Base-by-base conservation (phyloP, 352 stramenopile genomes). In the Pythium aquatile region DNA sequence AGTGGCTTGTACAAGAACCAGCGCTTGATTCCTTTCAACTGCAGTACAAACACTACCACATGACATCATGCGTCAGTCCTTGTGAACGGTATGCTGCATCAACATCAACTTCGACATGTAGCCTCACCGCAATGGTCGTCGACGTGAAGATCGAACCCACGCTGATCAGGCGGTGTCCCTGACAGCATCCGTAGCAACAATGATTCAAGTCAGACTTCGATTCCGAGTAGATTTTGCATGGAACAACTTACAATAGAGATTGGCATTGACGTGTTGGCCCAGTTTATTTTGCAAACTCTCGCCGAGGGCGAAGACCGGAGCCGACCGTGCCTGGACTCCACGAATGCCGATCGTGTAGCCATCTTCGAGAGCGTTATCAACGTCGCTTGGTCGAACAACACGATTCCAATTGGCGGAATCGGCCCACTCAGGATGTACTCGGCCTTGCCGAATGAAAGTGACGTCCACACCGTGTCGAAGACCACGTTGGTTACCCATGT, bases 61-160 rank as follows among this genome's bases (percentile, higher is more conserved):
- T 16, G 5, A 24, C 7, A 51, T 14, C 7, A 51, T 51, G 6
- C 16, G n/a, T 51, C 14, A 47, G 39, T 47, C 17, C 5, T 16
- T 7, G 11, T 2, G 16, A 16, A 4, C 10, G 7, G 0, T 11
- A 42, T 35, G 35, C 13, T 35, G 48, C 24, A 40, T 39, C 29
- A 56, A 40, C 20, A 24, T 24, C 20, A 24, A 24, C 20, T 24
- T 24, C 20, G 20, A 56, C 14, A 26, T 17, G 10, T 11, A 9
- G 2, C 48, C 48, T 55, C 37, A 78, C 72, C 72, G 17, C 72
- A 78, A 28, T 78, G 72, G 29, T 76, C 72, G 20, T 78, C 72
- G 1, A 78, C 40, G 52, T 76, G 72, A 39, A 69, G 9, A 5
- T 72, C 62, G 33, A 78, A 78, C 2, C 72, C 72, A 54, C 70